phyloP scores from a whole-genome alignment of 208 protist genomes.

The Acanthamoeba polyphaga region DNA sequence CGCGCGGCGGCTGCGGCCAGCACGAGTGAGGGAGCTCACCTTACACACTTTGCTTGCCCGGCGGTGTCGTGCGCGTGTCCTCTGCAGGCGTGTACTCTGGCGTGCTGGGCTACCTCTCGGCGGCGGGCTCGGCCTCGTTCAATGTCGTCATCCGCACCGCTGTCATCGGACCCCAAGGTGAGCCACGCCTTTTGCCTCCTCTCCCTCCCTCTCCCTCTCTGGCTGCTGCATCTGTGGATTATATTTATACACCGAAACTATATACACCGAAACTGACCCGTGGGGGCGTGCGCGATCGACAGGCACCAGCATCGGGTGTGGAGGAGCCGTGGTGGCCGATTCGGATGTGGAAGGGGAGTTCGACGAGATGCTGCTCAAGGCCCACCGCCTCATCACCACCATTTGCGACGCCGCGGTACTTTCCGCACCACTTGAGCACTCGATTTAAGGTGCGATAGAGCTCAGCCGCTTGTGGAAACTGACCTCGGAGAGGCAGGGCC shows the following conservation, averaged over 20 bases:
- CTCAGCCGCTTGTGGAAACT: too few species aligned
- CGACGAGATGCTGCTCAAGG: constrained; percentile 88
- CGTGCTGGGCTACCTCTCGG: constrained; percentile 83
- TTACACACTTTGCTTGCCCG: too few species aligned
- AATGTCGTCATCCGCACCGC: constrained; percentile 87
- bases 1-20: too few species aligned
- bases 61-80: not conserved
- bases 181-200: not conserved
- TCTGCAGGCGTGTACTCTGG: constrained; percentile 85
- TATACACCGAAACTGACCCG: too few species aligned
- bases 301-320: constrained; percentile 80
- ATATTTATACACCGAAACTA: too few species aligned
- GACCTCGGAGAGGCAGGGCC: too few species aligned
- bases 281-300: too few species aligned
- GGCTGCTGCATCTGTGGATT: too few species aligned
- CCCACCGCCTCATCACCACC: constrained; percentile 53
- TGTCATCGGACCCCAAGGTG: constrained; percentile 43
- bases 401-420: not conserved
- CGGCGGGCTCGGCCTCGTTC: constrained; percentile 82
- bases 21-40: too few species aligned
- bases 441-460: too few species aligned
- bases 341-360: constrained; percentile 84
- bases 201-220: too few species aligned
- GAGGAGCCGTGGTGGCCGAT: constrained; percentile 86
- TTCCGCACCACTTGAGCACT: too few species aligned